Evolutionary conservation across 1,284 basidiomycete genomes (phyloP), one percentile per base, ranked within the genome.

Genomic region (Heterobasidion irregulare): DNA sequence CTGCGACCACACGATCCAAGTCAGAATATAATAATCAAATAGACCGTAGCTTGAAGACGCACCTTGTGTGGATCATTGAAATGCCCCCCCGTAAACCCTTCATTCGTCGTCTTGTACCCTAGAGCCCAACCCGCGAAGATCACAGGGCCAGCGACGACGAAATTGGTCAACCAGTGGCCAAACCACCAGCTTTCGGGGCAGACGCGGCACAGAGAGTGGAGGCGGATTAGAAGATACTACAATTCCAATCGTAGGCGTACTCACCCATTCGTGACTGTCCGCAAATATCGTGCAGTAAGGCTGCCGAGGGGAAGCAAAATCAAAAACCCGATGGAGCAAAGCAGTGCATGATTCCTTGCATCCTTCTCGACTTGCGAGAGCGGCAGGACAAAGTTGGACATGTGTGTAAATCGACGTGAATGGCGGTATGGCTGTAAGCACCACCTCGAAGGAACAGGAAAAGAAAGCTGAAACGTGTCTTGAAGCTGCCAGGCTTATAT

Each of bases 231-330:
- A 26, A 26, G 26, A 26, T 26, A 26, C 26, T 26, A 6, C 26
- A 26, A 15, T 45, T 53, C 26, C 35, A 26, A 18, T 12, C 16
- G 34, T 8, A 48, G 53, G 26, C 32, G 8, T n/a, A 61, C 70
- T 59, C 57, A 77, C 78, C 62, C 66, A 32, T 65, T 68, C 26
- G 69, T 75, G 65, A 71, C 79, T 58, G 72, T 83, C 50, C 84
- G 75, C 2, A 76, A 68, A 58, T 76, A 80, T 55, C 85, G 75
- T 2, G 82, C 79, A 33, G 82, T 65, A 55, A 88, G 68, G 8
- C 75, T 74, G 4, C 82, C 85, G 26, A 80, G 56, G 1, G 85
- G 85, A 0, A 86, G 69, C 2, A 86, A 62, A 50, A 86, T 67
- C 58, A 86, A 70, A 61, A 84, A 84, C 2, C 79, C 83, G 45